Evolutionary conservation across 768 basidiomycete species (phyloP), one percentile per base, ranked within the genome.

Genomic region (Tulasnella sp.): DNA sequence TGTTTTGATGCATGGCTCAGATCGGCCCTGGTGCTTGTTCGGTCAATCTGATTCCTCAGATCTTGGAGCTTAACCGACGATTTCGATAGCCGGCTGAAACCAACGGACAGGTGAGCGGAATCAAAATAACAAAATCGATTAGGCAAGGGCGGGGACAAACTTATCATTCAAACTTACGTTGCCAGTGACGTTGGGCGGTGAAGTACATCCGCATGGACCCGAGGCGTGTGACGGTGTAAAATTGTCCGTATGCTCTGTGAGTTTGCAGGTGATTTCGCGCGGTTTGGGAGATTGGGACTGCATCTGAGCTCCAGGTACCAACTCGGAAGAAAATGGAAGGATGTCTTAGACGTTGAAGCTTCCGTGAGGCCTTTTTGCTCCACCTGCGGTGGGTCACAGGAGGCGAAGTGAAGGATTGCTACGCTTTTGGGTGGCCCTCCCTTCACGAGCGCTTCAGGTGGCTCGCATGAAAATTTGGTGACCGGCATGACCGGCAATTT

Each of bases 331-430:
- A 36, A 36, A 68, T n/a, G n/a, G 62, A 68, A 68, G 62, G 62
- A n/a, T 68, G 62, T 68, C 62, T 68, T 68, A 68, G 62, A 68
- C 62, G 18, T 68, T 68, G 27, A 68, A 68, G 62, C 34, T 68
- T 68, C 62, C 34, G 62, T 36, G 16, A n/a, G 62, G 62, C 62
- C 34, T 52, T 68, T n/a, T 31, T 68, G n/a, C 14, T 31, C 62
- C 62, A 16, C n/a, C 14, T 27, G 27, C 14, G 8, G 34, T 68
- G n/a, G 62, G 62, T 68, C 62, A 68, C 62, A 27, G 62, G 62
- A 31, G 27, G 34, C 5, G 62, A 68, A 14, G 62, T 68, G 62
- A 68, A 68, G 62, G 62, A 68, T 68, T 68, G 62, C 62, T 27
- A 27, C 34, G 31, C n/a, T 68, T 68, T 36, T 36, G 62, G 62